phyloP scores from a whole-genome alignment of 2,329 filamentous ascomycete genomes.

The Cladosporium sphaerospermum region DNA sequence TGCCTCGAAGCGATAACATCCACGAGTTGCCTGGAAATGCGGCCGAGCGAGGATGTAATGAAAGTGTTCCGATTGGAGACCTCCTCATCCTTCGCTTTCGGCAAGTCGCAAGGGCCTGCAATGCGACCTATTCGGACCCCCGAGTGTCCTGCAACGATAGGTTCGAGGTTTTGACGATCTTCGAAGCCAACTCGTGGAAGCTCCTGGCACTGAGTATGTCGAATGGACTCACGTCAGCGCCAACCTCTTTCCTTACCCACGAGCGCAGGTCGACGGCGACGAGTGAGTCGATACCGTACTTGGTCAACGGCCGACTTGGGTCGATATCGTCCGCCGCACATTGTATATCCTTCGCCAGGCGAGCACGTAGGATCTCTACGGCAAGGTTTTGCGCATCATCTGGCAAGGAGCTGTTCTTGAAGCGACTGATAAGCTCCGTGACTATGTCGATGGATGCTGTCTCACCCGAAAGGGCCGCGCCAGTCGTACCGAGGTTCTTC shows the following conservation, averaged over 20 bases:
- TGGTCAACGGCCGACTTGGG: not conserved
- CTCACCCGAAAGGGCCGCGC: too few relatives aligned
- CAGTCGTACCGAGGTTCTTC: not conserved
- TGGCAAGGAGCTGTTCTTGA: not conserved
- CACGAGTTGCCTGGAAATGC: too few relatives aligned
- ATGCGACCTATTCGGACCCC: too few relatives aligned
- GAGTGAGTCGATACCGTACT: constrained; percentile 30
- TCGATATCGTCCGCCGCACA: constrained; percentile 9
- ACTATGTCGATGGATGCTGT: not conserved
- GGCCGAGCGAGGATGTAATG: too few relatives aligned
- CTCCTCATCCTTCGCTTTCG: too few relatives aligned
- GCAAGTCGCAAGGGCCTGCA: too few relatives aligned
- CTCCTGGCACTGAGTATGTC: not conserved
- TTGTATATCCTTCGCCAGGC: not conserved
- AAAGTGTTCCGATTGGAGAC: too few relatives aligned
- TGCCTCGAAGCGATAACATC: too few relatives aligned
- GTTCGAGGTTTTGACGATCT: not conserved
- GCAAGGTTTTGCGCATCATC: not conserved
- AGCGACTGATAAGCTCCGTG: not conserved
- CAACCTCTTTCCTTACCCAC: not conserved
- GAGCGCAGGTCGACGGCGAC: constrained; percentile 27
- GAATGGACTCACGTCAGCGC: not conserved
- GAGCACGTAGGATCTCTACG: not conserved
- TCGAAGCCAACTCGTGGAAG: not conserved
- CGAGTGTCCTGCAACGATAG: not conserved